phyloP scores from a whole-genome alignment of 345 rosid species.

The Citrus hindsii region DNA sequence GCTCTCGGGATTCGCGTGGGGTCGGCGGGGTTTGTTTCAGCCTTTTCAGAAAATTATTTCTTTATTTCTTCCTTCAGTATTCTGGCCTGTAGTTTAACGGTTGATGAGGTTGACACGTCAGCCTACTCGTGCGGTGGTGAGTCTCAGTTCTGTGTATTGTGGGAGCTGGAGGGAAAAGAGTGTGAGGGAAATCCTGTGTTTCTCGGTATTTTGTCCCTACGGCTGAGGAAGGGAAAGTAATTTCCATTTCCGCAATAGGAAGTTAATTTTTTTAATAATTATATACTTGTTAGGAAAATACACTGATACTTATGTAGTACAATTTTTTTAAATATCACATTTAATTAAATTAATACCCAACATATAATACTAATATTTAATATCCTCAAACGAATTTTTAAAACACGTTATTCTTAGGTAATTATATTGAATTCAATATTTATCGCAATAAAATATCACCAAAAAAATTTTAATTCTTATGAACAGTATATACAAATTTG shows the following conservation, averaged over 20 bases:
- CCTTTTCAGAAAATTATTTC: background rate
- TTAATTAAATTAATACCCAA: too few relatives aligned
- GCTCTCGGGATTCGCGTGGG: constrained; percentile 27
- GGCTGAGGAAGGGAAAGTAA: background rate
- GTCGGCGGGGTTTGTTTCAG: constrained; percentile 14
- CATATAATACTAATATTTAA: too few relatives aligned
- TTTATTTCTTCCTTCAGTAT: background rate
- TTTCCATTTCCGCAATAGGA: background rate
- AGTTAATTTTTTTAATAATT: background rate
- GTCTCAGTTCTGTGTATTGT: background rate
- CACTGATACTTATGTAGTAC: too few relatives aligned
- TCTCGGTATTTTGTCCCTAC: background rate
- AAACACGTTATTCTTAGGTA: too few relatives aligned
- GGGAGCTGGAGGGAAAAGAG: background rate
- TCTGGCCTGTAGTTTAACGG: constrained; percentile 29
- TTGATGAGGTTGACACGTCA: constrained; percentile 18
- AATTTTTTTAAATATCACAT: too few relatives aligned
- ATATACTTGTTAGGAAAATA: too few relatives aligned
- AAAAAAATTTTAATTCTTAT: too few relatives aligned
- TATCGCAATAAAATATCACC: too few relatives aligned
- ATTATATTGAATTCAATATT: too few relatives aligned
- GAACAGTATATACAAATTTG: too few relatives aligned
- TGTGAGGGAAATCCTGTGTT: background rate
- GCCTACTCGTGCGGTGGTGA: constrained; percentile 15
- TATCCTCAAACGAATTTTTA: too few relatives aligned